phyloP scores from a whole-genome alignment of 768 basidiomycete species.

The Boletus eberwhitei region DNA sequence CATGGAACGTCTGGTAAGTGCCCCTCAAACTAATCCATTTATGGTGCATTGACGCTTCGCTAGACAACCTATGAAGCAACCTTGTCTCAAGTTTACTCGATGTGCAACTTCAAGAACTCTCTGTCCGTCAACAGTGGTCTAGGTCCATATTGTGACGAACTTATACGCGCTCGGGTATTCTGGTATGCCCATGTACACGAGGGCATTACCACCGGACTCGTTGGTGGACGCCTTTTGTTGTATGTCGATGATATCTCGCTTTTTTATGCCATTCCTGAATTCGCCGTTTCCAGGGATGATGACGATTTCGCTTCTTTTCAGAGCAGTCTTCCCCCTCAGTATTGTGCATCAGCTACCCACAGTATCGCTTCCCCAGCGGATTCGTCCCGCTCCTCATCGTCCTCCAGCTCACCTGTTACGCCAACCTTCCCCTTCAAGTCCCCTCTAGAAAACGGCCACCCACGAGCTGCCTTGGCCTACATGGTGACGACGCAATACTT shows the following conservation, averaged over 20 bases:
- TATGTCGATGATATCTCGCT: slow-evolving; percentile 36
- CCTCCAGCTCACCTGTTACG: slow-evolving; percentile 19
- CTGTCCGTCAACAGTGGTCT: slow-evolving; percentile 48
- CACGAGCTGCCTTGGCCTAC: slow-evolving; percentile 42
- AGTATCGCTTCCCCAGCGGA: slow-evolving; percentile 33
- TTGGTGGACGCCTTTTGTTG: slow-evolving; percentile 83
- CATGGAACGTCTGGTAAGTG: slow-evolving; percentile 24
- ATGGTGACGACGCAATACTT: slow-evolving; percentile 58
- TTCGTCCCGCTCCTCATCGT: slow-evolving; percentile 35
- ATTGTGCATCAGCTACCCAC: slow-evolving; percentile 26
- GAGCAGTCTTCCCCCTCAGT: slow-evolving; percentile 49
- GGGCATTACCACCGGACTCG: slow-evolving; percentile 75
- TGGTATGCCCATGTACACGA: slow-evolving; percentile 90
- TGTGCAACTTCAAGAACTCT: slow-evolving; percentile 55
- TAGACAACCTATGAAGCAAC: slow-evolving; percentile 77
- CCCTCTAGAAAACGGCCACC: slow-evolving; percentile 25
- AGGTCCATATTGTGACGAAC: slow-evolving; percentile 54
- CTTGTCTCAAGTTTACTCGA: slow-evolving; percentile 73
- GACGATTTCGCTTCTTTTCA: slow-evolving; percentile 79
- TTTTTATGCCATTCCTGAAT: slow-evolving; percentile 3
- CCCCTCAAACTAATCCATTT: neutral
- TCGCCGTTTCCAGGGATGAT: slow-evolving; percentile 45
- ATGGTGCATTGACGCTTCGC: slow-evolving; percentile 7
- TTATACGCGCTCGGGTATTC: slow-evolving; percentile 74
- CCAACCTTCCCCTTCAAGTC: slow-evolving; percentile 25